Base-by-base conservation (phyloP, 306 rosid species). In the Pyrus pyrifolia region DNA sequence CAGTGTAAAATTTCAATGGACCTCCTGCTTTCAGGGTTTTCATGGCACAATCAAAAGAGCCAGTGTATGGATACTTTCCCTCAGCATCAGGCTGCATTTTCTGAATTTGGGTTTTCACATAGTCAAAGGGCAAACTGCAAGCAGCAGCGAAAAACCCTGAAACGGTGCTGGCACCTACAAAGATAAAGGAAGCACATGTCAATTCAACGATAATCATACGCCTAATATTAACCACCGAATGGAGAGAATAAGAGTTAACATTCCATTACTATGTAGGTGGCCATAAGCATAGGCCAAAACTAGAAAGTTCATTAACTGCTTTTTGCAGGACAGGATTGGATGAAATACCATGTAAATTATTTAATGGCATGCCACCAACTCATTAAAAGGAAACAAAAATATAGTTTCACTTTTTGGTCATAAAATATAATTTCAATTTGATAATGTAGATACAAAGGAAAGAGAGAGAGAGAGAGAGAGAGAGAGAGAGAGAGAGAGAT, bases 41-140 rank as follows among this genome's bases (percentile, higher is more conserved):
- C 76, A 71, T 1, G 12, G 86, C 88, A 87, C 99, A 95, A 78
- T 95, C 97, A 63, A 92, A 23, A 63, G 99, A 95, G 55, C 99
- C 97, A 3, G 93, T 83, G 87, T 90, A 95, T 31, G 97, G 99
- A 80, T 85, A 89, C 86, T 88, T 90, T 75, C 97, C 99, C 21
- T 86, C 85, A 22, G 97, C 97, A 85, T 95, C 90, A 22, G 99
- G 97, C 79, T 95, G 97, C 99, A 95, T 95, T 83, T 92, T 95
- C 87, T 92, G 99, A 71, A 92, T 92, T 78, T 95, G 99, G 65
- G 99, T 95, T 85, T 95, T 95, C 49, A 95, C 97, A 23, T 95
- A 95, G 81, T 95, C 97, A 78, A 92, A 95, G 53, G 98, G 98
- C 80, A 95, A 87, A 89, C 96, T 95, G 89, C 97, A 95, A 58